Percentiles rank a stretch among this genome's conserved stretches.
Conservation (phyloP, 805 yeast species). For the Scheffersomyces ergatensis region DNA sequence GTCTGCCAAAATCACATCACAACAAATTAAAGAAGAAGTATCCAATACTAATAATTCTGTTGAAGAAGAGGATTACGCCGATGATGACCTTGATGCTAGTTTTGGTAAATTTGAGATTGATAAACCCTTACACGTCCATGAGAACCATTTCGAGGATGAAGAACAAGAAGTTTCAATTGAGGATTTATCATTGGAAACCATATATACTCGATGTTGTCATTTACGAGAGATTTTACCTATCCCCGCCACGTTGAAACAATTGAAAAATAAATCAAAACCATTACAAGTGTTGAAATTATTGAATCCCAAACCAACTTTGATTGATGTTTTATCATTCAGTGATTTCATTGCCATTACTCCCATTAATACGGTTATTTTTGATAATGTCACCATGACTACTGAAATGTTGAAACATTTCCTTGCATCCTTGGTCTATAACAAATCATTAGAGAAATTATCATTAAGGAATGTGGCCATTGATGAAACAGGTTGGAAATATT, state of each 20-base stretch:
- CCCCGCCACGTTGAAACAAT: constrained; percentile 75
- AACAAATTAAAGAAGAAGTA: constrained; percentile 4
- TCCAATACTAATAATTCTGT: constrained; percentile 5
- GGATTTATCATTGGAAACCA: constrained; percentile 42
- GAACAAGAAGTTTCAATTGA: constrained; percentile 13
- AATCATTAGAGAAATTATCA: constrained; percentile 48
- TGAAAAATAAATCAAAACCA: constrained; percentile 50
- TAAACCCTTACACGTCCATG: constrained; percentile 66
- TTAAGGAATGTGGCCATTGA: constrained; percentile 57
- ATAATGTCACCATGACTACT: constrained; percentile 52
- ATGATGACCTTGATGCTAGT: constrained; percentile 3
- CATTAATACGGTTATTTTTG: constrained; percentile 53
- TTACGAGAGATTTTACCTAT: constrained; percentile 88
- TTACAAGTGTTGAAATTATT: constrained; percentile 53
- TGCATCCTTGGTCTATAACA: constrained; percentile 43
- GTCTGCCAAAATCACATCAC: background rate
- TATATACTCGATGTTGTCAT: constrained; percentile 86
- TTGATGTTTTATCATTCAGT: constrained; percentile 55
- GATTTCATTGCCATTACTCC: constrained; percentile 59
- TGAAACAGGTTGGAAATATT: constrained; percentile 46
- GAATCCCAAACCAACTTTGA: constrained; percentile 58
- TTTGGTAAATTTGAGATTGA: constrained; percentile 51
- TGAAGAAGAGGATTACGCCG: constrained; percentile 20
- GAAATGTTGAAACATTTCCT: constrained; percentile 52
- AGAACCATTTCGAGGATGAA: constrained; percentile 44